Evolutionary conservation across 805 yeast species (phyloP), one percentile per base, ranked within the genome.

Genomic region (Saturnispora bothae): DNA sequence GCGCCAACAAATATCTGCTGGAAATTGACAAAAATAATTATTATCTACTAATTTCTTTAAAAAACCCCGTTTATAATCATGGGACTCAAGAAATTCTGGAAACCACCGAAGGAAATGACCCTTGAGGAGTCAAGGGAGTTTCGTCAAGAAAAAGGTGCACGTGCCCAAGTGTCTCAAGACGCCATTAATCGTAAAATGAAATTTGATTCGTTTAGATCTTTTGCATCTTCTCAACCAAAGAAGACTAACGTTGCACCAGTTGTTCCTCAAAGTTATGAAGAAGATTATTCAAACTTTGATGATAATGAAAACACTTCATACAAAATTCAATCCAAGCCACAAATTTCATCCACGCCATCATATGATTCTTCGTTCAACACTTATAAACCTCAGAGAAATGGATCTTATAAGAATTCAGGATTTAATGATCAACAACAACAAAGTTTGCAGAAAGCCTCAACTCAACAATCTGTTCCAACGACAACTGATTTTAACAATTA

Each of bases 61-160:
- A 22, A 22, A 22, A 5, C 33, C 8, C 22, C 5, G 12, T 20
- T 31, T 12, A 18, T 12, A 29, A 35, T 10, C 33, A 71, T 70
- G 77, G 76, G 76, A 13, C 44, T 70, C 38, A 70, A 64, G 49
- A 66, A 63, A 32, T 54, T 68, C 33, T 71, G 69, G 51, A 71
- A 61, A 40, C 66, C 74, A 15, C 73, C 72, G 12, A 61, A 65
- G 37, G 76, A 71, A 48, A 63, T 63, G 38, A 60, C 64, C 4
- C 55, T 58, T 17, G 63, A 63, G 13, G 62, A 63, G 31, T 59
- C 65, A 32, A 53, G 64, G 29, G 70, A 69, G 12, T 46, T 54
- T 14, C 54, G 72, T 46, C 58, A 59, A 43, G 63, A 61, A 27
- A 52, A 64, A 28, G 76, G 74, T 31, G 18, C 40, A 1, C 25